Evolutionary conservation across 805 yeast species (phyloP), one percentile per base, ranked within the genome.

Genomic region (Hanseniaspora jakobsenii): DNA sequence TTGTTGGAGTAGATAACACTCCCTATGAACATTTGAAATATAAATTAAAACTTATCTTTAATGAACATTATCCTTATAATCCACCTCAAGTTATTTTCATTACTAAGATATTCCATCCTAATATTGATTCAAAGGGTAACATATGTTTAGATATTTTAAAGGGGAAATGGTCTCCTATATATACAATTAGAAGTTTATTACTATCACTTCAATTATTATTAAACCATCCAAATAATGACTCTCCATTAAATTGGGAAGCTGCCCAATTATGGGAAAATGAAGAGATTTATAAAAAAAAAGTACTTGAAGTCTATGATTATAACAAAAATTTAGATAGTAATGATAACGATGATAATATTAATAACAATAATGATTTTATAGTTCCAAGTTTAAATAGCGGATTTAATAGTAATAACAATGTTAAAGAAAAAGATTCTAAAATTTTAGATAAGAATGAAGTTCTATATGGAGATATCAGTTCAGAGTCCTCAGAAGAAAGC

Each of bases 21-120:
- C 72, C 71, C 40, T 77, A 73, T 57, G 76, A 69, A 47, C 70
- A 70, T 43, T 64, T 72, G 46, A 67, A 63, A 42, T 77, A 69
- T 61, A 71, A 71, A 47, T 63, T 77, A 38, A 56, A 67, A 26
- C 57, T 76, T 50, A 58, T 57, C 35, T 76, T 76, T 54, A 76
- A 79, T 9, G 59, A 62, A 32, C 67, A 69, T 52, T 77, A 76
- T 55, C 82, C 82, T 0, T 73, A 69, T 54, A 56, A 64, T 3
- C 75, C 82, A 3, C 82, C 82, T 21, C 59, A 59, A 23, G 70
- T 77, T 54, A 66, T 60, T 51, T 77, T 77, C 54, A 67, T 66
- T 26, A 69, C 75, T 34, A 78, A 80, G 14, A 70, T 75, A 69
- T 73, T 75, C 69, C 81, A 75, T 53, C 82, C 82, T 22, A 76